Conservation (phyloP, 345 rosid species). For the Eucalyptus cloeziana region DNA sequence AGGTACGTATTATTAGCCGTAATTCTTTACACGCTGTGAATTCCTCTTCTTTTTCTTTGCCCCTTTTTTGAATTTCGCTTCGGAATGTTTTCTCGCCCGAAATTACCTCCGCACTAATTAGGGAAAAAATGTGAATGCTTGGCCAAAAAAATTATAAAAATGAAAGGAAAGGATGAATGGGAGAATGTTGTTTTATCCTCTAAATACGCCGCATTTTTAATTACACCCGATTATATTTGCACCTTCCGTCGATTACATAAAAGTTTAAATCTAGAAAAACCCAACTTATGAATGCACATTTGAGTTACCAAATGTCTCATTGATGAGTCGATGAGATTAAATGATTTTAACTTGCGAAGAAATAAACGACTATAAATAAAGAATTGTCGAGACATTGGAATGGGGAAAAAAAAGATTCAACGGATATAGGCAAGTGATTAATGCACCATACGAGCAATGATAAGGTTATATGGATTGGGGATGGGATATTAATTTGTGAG, state of each 20-base stretch:
- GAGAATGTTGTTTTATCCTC: not conserved
- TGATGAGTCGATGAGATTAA: not conserved
- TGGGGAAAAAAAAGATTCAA: not conserved
- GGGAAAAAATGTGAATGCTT: not conserved
- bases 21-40: not conserved
- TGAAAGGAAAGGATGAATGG: not conserved
- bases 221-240: not conserved
- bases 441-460: not conserved
- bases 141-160: not conserved
- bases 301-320: too few relatives aligned
- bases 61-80: not conserved
- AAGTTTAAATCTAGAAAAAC: too few relatives aligned
- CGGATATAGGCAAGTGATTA: not conserved
- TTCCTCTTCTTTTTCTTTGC: not conserved
- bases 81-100: not conserved
- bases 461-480: too few relatives aligned
- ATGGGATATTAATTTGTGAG: too few relatives aligned
- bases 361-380: not conserved
- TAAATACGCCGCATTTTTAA: not conserved
- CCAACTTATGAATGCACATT: not conserved
- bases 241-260: not conserved
- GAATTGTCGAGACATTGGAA: not conserved
- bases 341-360: accelerated
- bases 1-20: not conserved
- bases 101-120: not conserved